phyloP scores from a whole-genome alignment of 2,329 filamentous ascomycete species.

The Rutstroemia sp. region DNA sequence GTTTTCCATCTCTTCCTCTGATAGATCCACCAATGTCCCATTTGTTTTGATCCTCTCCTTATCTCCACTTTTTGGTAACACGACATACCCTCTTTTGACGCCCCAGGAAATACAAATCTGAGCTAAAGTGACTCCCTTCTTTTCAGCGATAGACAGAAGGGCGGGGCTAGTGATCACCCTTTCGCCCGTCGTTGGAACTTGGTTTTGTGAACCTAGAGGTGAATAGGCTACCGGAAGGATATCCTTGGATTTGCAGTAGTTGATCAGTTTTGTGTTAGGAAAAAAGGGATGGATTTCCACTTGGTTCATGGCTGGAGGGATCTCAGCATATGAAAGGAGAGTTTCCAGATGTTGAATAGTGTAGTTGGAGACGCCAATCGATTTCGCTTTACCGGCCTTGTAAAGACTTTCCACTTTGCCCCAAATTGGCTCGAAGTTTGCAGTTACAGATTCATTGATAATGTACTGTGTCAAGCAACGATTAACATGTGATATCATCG shows the following conservation, averaged over 20 bases:
- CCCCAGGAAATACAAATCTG: constrained; percentile 65
- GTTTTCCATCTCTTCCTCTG: constrained; percentile 50
- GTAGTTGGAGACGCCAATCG: constrained; percentile 55
- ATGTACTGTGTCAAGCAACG: constrained; percentile 37
- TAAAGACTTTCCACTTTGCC: constrained; percentile 64
- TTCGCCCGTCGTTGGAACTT: constrained; percentile 56
- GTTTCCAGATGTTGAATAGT: constrained; percentile 45
- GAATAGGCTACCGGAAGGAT: constrained; percentile 70
- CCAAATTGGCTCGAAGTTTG: constrained; percentile 61
- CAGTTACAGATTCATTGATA: constrained; percentile 55
- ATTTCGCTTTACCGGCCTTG: constrained; percentile 47
- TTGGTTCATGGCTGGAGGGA: constrained; percentile 45
- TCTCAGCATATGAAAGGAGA: constrained; percentile 39
- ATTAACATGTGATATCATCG: neutral
- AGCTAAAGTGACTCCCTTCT: constrained; percentile 51
- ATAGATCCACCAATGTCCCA: constrained; percentile 56
- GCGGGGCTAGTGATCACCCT: constrained; percentile 51
- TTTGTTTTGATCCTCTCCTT: constrained; percentile 62
- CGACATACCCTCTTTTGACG: constrained; percentile 58
- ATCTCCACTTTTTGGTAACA: constrained; percentile 65
- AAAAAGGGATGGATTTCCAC: constrained; percentile 68
- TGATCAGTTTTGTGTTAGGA: constrained; percentile 61
- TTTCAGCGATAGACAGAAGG: constrained; percentile 53
- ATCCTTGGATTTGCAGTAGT: constrained; percentile 58
- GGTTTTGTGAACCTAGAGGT: constrained; percentile 55